Evolutionary conservation across 2,329 filamentous ascomycete species (phyloP), one percentile per base, ranked within the genome.

Genomic region (Ceratocystis smalleyi): DNA sequence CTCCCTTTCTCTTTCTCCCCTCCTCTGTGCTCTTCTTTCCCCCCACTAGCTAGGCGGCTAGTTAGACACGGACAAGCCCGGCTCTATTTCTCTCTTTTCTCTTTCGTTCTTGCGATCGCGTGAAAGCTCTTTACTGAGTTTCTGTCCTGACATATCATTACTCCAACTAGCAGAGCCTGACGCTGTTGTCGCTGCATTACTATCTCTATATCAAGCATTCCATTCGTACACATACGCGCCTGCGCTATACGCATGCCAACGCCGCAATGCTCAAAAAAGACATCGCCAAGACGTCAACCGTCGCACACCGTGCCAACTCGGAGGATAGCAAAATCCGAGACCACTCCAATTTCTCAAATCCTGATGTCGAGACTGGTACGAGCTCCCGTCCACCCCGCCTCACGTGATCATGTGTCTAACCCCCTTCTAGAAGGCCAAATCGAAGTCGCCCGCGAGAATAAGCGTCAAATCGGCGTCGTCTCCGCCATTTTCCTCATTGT

Each of bases 401-500:
- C 8, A 49, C 35, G 15, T 47, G 43, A 22, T 19, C 43, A 19
- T 24, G 3, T 54, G 43, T 40, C 45, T 35, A 35, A 54, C 49
- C 8, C 35, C 27, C 27, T n/a, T 45, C 57, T 22, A 67, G 49
- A 64, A 70, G 73, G 72, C 30, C 70, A 70, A 43, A 71, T 76
- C 47, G 71, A 75, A 43, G 60, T 72, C 59, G 78, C 75, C 4
- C 74, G 75, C 49, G 77, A 80, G 5, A 74, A 75, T 65, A 81
- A 81, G 69, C 76, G 80, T 47, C 78, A 82, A 69, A 82, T 84
- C 65, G 81, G 81, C 59, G 70, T 83, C 59, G 72, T 77, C 59
- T 80, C 78, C 4, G 82, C 83, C 22, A 73, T 78, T 22, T 81
- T 83, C 72, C 75, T 84, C 65, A 83, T 85, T 71, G 80, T 85